phyloP scores from a whole-genome alignment of 257 asterid species.

The Agastache rugosa region DNA sequence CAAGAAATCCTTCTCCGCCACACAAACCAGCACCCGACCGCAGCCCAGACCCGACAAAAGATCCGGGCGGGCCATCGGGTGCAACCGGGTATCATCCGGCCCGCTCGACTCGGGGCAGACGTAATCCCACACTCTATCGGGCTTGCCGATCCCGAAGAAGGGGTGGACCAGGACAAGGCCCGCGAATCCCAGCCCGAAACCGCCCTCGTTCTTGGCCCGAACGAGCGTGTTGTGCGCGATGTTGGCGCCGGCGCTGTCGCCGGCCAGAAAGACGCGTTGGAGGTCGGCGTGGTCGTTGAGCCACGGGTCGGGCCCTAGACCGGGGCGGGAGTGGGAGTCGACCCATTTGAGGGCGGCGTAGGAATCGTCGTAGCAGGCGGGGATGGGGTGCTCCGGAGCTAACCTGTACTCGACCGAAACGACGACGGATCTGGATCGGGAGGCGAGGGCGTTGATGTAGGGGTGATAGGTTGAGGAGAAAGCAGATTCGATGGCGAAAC shows the following conservation, averaged over 20 bases:
- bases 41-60: conserved; percentile 43
- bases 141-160: conserved; percentile 52
- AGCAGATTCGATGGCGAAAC: conserved; percentile 58
- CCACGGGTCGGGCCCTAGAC: conserved; percentile 65
- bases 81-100: conserved; percentile 40
- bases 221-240: conserved; percentile 59
- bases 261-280: conserved; percentile 53
- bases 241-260: conserved; percentile 92
- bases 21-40: conserved; percentile 50
- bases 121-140: conserved; percentile 52
- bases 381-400: conserved; percentile 73
- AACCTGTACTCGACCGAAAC: conserved; percentile 72
- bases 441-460: conserved; percentile 51
- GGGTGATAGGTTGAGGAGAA: conserved; percentile 58
- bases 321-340: conserved; percentile 38
- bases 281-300: conserved; percentile 56
- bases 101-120: conserved; percentile 45
- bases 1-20: conserved; percentile 52
- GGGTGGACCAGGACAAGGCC: conserved; percentile 76
- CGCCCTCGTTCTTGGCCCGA: conserved; percentile 36
- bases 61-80: conserved; percentile 53
- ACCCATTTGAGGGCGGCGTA: conserved; percentile 67
- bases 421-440: conserved; percentile 53
- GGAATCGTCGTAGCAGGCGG: conserved; percentile 74
- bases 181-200: conserved; percentile 32